These are phyloP conservation scores for Cymbidium sinense DNA, from an alignment of 106 monocot genomes.

Conservation along the genomic window DNA sequence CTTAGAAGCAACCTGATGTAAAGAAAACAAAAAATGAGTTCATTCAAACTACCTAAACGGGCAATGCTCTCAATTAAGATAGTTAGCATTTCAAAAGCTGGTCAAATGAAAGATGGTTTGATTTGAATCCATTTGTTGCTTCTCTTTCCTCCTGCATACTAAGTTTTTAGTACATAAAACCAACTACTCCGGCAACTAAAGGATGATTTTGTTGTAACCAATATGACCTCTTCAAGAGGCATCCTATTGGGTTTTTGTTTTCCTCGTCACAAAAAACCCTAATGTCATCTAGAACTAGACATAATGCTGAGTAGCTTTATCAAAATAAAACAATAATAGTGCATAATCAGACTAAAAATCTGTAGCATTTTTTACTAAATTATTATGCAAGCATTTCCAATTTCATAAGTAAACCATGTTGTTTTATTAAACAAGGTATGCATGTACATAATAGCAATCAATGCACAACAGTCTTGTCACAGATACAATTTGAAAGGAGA, in stretches of 20 bases:
- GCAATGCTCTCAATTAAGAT: too few species aligned
- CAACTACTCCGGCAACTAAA: neutral
- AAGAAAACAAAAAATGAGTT: neutral
- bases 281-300: slow-evolving; percentile 1
- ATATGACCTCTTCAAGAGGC: neutral
- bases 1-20: neutral
- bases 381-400: neutral
- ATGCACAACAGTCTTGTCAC: neutral
- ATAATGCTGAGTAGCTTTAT: neutral
- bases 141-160: too few species aligned
- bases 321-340: neutral
- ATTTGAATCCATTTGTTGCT: neutral
- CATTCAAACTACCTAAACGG: too few species aligned
- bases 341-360: neutral
- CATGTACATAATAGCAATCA: neutral
- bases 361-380: neutral
- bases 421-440: neutral
- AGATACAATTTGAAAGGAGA: neutral
- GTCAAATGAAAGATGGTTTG: neutral
- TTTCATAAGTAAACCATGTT: neutral
- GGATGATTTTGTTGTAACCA: neutral
- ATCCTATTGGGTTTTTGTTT: neutral
- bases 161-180: neutral
- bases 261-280: neutral
- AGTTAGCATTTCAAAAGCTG: neutral